Base-by-base conservation (phyloP, 345 rosid species). In the Turnera subulata region DNA sequence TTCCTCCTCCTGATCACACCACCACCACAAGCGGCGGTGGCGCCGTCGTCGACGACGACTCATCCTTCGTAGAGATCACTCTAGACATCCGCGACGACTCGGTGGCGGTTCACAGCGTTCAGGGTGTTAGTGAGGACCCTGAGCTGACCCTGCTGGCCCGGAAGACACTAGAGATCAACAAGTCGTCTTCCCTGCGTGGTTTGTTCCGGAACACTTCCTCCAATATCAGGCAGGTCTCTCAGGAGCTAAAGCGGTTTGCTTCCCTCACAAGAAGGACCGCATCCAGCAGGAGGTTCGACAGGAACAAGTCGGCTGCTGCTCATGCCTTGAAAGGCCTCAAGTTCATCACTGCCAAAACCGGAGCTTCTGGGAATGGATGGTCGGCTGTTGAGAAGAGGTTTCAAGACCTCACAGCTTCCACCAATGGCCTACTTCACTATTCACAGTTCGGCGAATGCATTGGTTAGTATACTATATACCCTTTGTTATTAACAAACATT, bases 311-410 rank as follows among this genome's bases (percentile, higher is more conserved):
- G 0, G 92, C 91, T 0, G 91, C 95, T 1, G 56, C 81, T 46
- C 88, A 77, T 48, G 98, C 96, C 25, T 73, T 88, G 54, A 84
- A 80, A 59, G 98, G 98, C n/a, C 85, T 91, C 48, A 80, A 88
- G 76, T 91, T 91, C 72, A 84, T 86, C 29, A 55, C 96, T 5
- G 25, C 82, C 51, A 88, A 84, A 53, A 72, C 91, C 0, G 80
- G 78, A 16, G 61, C 70, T 16, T 55, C 69, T 5, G 77, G 68
- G 21, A 72, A 74, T 61, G 83, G 74, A 15, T 91, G 94, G 96
- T 63, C 84, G 8, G 70, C 89, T 12, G 94, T 91, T 0, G 94
- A 85, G 46, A 69, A 79, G 65, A 78, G 81, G 1, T 91, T 81
- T 53, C 66, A 80, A 16, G 66, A 82, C 11, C 78, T 88, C 63